Base-by-base conservation (phyloP, 2,329 filamentous ascomycete species). In the Penicillium sp. region DNA sequence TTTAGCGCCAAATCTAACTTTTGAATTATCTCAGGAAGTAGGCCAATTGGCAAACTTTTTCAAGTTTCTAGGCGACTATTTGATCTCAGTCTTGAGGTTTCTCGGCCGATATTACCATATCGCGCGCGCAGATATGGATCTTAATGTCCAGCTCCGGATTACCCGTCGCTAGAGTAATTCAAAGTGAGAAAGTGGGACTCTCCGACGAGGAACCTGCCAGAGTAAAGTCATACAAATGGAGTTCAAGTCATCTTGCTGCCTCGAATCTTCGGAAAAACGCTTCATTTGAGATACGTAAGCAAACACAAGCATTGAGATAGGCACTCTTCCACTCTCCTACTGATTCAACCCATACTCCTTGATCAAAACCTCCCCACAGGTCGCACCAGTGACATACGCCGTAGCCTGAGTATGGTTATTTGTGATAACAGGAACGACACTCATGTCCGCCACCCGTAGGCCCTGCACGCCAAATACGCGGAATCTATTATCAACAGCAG, bases 321-420 rank as follows among this genome's bases (percentile, higher is more conserved):
- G 7, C 26, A 26, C 11, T 26, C 42, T 5, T 28, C 28, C 33
- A 22, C 28, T 22, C 51, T 7, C 7, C 55, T 26, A 53, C 40
- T 59, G 28, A 52, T 67, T 69, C 19, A 82, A 69, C 4, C 66
- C 68, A 66, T 84, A 82, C 65, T 84, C 78, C 25, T 63, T 59
- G 58, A 80, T 76, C 60, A 85, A 70, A 63, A 79, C 82, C 62
- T 86, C 84, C 0, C 81, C 84, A 30, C 79, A 81, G 0, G 80
- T 84, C 40, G 79, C 71, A 1, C 84, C 84, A 1, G 82, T 82
- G 2, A 84, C 74, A 69, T 86, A 87, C 1, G 84, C 84, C 6
- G 80, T 80, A 6, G 80, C 76, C 69, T 86, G 83, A 0, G 80
- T 79, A 69, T 87, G 84, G 52, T 80, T 79, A 67, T 78, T 85